Base-by-base conservation (phyloP, 305 asterid genomes). In the Solanum hybrid region DNA sequence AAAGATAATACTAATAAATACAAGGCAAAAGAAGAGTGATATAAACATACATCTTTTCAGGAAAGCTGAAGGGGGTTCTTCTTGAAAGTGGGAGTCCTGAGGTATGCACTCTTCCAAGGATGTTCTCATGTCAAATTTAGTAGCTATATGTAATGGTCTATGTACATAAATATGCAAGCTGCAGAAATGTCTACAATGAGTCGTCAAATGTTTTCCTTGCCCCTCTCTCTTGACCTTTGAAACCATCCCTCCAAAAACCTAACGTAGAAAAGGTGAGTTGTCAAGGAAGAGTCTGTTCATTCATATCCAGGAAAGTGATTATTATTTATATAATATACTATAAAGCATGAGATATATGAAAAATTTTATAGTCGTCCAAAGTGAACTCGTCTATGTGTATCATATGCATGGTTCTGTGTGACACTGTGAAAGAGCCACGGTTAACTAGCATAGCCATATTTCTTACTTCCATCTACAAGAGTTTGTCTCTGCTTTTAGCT, bases 81-180 rank as follows among this genome's bases (percentile, higher is more conserved):
- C 97, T 96, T 79, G 99, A 96, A 94, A 95, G 98, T 89, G 98
- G 99, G 89, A 96, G 95, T 89, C 92, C 98, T 73, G 98, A 96
- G 99, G 99, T 96, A 90, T 51, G 89, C 85, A 12, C 32, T 77
- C 88, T 75, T 81, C 69, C 76, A 77, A 87, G 38, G 76, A 84
- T 84, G 19, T 10, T 84, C 76, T 51, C 76, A 17, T 85, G 45
- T 19, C 75, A 31, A 31, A 85, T 31, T 51, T 85, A 19, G 31
- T 72, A 56, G 22, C 27, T 56, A 31, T 6, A 4, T 51, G 27
- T 84, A 51, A 17, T 84, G 38, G 31, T 51, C 42, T 85, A 6
- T 29, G 29, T 31, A 9, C 38, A 32, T 19, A 56, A 19, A 81
- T 42, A 45, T 85, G 76, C 76, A 56, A 51, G 76, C 75, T 51